Evolutionary conservation across 257 asterid genomes (phyloP), one percentile per base, ranked within the genome.

Genomic region (Ajuga chamaepitys): DNA sequence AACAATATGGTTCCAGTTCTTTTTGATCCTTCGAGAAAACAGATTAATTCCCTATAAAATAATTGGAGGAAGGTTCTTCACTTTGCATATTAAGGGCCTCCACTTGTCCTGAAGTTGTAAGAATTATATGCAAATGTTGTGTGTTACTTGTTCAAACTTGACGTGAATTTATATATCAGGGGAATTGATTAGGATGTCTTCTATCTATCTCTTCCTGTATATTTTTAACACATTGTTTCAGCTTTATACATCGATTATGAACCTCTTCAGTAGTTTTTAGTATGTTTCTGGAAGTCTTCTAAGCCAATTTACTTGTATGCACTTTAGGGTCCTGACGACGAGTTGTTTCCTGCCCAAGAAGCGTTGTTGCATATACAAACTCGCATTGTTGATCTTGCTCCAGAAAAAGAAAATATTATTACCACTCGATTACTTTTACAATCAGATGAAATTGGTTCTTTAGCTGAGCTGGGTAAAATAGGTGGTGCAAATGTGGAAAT

Each of bases 291-390:
- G 58, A 67, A 44, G 57, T 54, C 47, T 50, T 60, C 53, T 68
- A 65, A 40, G 63, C 30, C 66, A 76, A 77, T 67, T 70, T 62
- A 66, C 66, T 70, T 76, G 62, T 73, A 56, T 67, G 45, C 74
- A 52, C 50, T 58, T 35, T 74, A 93, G 97, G 99, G 95, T 59
- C 99, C 97, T 48, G 95, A 93, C 38, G 96, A 93, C 75, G 97
- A 83, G 78, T 70, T 89, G 77, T 93, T 93, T 84, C 99, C 97
- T 77, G 95, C 97, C 69, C 99, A 89, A 87, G 99, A 93, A 84
- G 99, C 99, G 34, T 77, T 93, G 81, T 67, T 89, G 82, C 99
- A 93, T 78, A 89, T 93, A 54, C 96, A 93, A 79, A 93, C 94
- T 51, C 88, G 86, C 67, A 89, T 93, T 17, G 86, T 72, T 24